Base-by-base conservation (phyloP, 768 basidiomycete species). In the Agaricus sinodeliciosus region DNA sequence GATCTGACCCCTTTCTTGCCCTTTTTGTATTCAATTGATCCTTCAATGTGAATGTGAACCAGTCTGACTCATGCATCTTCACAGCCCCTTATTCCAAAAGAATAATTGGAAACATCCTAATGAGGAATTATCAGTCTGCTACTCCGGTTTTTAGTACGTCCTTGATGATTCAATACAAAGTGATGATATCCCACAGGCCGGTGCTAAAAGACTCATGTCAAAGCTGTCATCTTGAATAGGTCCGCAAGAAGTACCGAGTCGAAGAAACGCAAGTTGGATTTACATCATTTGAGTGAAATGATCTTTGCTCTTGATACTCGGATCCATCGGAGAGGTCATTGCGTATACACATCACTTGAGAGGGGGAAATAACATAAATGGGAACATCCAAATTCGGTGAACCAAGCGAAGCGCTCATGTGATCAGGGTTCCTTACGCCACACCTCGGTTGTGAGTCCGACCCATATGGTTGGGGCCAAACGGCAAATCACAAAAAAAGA, bases 1-100 rank as follows among this genome's bases (percentile, higher is more conserved):
- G 41, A 50, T 35, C 49, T 12, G 41, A 41, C 40, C 49, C 49
- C 49, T 50, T 50, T 50, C 49, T 50, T 50, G 28, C 49, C 49
- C 4, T 43, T 50, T 50, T 43, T 12, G 49, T 50, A n/a, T 25
- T 42, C 31, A 15, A 43, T 42, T 19, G 41, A 42, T 12, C 34
- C 7, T 16, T 12, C 28, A 31, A 42, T 2, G 15, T 18, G 28
- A 34, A 22, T 13, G n/a, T 27, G 48, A 49, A n/a, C 48, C 26
- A 39, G 48, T 41, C 49, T 42, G 49, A 11, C 41, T 42, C 27
- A 18, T 43, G 27, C 15, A 39, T 39, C 37, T 39, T 39, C 37
- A 11, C 7, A 31, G 31, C 31, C 31, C 11, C 11, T 5, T 9
- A 28, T 31, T 22, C 22, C 22, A 22, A 31, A 31, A 31, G 31